Conservation (phyloP, 169 alveolate genomes). For the Amoebophrya sp. region DNA sequence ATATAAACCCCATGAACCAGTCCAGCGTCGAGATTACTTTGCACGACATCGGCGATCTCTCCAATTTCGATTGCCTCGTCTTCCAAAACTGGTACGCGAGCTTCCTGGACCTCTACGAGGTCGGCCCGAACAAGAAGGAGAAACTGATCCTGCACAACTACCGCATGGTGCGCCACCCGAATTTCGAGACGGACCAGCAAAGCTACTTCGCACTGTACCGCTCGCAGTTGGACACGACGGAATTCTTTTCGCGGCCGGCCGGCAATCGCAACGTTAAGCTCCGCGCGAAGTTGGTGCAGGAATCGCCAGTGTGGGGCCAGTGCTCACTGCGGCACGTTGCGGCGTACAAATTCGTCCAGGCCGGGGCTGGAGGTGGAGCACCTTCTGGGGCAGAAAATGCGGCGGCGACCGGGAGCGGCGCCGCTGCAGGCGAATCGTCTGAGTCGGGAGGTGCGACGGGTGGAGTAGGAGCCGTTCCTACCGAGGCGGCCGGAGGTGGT, state of each 20-base stretch:
- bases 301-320: background rate
- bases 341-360: no score
- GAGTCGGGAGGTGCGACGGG: no score
- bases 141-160: background rate
- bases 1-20: background rate
- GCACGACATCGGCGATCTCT: background rate
- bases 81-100: background rate
- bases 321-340: background rate
- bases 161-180: background rate
- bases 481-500: no score
- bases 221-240: background rate
- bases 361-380: no score
- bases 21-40: background rate
- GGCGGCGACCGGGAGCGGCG: no score
- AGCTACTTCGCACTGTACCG: background rate
- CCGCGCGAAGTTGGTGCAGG: background rate
- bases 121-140: background rate
- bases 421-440: no score
- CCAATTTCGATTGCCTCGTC: background rate
- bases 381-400: no score
- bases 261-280: background rate
- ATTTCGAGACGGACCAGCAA: background rate
- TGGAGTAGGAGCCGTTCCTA: no score
- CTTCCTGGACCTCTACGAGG: background rate
- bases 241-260: background rate